Base-by-base conservation (phyloP, 2,329 filamentous ascomycete species). In the Curvularia sp. region DNA sequence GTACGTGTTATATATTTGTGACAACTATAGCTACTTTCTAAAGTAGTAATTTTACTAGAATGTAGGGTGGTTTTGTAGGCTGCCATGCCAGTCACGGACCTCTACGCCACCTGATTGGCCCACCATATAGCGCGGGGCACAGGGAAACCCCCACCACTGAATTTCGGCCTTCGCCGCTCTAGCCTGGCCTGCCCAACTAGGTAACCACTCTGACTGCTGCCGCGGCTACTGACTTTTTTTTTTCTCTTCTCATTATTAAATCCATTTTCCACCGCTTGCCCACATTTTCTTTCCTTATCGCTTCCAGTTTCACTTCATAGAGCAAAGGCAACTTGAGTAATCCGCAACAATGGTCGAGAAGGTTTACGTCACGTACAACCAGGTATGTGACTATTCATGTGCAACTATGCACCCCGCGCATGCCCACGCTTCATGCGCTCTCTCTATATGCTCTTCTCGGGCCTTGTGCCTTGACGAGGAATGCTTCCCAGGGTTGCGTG, bases 321-420 rank as follows among this genome's bases (percentile, higher is more conserved):
- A 48, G 18, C 18, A 46, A 31, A 56, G n/a, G 22, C 24, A 49
- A 35, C 30, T 38, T 35, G 24, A 24, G 50, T 58, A 50, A 54
- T 20, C 49, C 62, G 63, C 57, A 63, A 75, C 44, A 49, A 79
- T 79, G 77, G 75, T 78, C 50, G 69, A 79, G 65, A 79, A 79
- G 66, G 65, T 78, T 51, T 79, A 78, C 70, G 74, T 79, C 60
- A 78, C 77, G 39, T 79, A 79, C 64, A 79, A 79, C 69, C 70
- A 79, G 75, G 77, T 78, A 73, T 57, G 74, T 71, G 58, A n/a
- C 12, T 47, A 49, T 61, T 56, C 55, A 58, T 58, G 33, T 54
- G 61, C 55, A 44, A 55, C 30, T 2, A 56, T 47, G 55, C 55
- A 53, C 43, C 52, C 55, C 55, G 46, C 35, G 49, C 52, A 18